Conservation (phyloP, 2,329 filamentous ascomycete species). For the Aspergillus hortae region DNA sequence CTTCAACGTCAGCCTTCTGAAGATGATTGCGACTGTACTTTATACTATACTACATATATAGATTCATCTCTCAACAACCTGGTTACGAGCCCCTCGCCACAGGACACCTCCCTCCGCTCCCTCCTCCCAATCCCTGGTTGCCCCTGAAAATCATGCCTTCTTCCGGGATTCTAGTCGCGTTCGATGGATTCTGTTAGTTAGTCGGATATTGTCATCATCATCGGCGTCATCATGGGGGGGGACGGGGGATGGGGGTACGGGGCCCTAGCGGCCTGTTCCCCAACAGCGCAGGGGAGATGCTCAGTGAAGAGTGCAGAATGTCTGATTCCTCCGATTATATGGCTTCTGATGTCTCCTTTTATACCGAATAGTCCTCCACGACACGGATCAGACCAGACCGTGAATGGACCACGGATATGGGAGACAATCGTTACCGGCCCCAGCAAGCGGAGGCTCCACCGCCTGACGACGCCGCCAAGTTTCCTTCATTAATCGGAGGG, state of each 20-base stretch:
- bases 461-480: slow-evolving; percentile 8
- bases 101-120: not conserved
- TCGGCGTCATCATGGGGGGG: not conserved
- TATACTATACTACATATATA: too few species aligned
- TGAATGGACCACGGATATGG: not conserved
- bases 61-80: too few species aligned
- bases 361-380: too few species aligned
- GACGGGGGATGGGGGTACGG: not conserved
- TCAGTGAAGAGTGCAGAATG: too few species aligned
- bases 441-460: slow-evolving; percentile 11
- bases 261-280: not conserved
- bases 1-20: too few species aligned
- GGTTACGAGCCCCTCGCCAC: too few species aligned
- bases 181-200: not conserved
- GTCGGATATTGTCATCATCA: not conserved
- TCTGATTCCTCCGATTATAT: too few species aligned
- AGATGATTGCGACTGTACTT: too few species aligned
- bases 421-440: not conserved
- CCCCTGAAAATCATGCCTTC: slow-evolving; percentile 23
- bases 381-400: too few species aligned
- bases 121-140: not conserved
- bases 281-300: too few species aligned
- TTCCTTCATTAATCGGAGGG: not conserved
- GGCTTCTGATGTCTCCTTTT: too few species aligned
- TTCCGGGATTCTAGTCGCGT: slow-evolving; percentile 2